A percentile compares a stretch with the other conserved stretches of the same genome.
Evolutionary conservation across 257 asterid species (phyloP).

Genomic region (Solanum paucissectum): DNA sequence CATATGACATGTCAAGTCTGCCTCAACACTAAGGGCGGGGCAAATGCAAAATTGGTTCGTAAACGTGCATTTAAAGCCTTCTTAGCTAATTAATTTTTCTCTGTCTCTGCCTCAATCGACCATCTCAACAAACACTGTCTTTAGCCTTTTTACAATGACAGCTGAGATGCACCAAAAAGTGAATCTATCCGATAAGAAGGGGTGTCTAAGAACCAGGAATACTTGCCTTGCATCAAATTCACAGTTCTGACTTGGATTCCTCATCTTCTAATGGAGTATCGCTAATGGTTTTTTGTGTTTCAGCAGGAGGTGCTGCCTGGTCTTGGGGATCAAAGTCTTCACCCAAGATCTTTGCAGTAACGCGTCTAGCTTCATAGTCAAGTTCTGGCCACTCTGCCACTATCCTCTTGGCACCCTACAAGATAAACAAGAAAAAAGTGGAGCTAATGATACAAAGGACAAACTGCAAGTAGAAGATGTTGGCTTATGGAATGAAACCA

Average conservation of each 20-base stretch:
- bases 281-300: conserved; percentile 4
- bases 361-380: conserved; percentile 73
- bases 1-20: neutral
- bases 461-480: neutral
- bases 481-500: neutral
- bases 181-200: neutral
- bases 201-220: neutral
- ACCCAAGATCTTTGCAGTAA: conserved; percentile 67
- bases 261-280: conserved; percentile 27
- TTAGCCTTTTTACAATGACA: neutral
- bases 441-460: neutral
- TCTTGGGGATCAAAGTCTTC: conserved; percentile 50
- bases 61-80: neutral
- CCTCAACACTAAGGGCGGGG: neutral
- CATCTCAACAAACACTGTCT: neutral
- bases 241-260: conserved; percentile 77
- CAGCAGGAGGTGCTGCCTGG: conserved; percentile 20
- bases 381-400: conserved; percentile 98
- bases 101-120: neutral
- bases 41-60: neutral
- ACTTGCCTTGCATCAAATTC: conserved; percentile 4
- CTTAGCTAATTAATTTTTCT: neutral
- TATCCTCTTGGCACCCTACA: conserved; percentile 91
- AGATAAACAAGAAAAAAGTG: neutral
- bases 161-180: neutral